Base-by-base conservation (phyloP, 148 eudicot species). In the Fagopyrum esculentum region DNA sequence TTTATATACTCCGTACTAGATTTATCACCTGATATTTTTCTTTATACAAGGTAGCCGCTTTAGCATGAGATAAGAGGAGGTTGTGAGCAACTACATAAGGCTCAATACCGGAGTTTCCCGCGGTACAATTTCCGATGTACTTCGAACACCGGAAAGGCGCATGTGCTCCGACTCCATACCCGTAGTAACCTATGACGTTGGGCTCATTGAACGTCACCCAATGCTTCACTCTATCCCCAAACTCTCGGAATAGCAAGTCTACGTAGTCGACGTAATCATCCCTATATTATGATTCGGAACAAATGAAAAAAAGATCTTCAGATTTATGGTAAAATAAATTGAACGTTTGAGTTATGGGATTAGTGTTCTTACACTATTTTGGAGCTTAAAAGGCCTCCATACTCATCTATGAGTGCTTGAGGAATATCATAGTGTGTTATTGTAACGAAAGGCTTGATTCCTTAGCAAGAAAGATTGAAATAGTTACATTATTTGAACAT, bases 391-490 rank as follows among this genome's bases (percentile, higher is more conserved):
- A 74, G 43, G 3, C 76, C 76, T n/a, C 46, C 9, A 15, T 74
- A 74, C n/a, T 74, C 76, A 45, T 74, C 76, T 44, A 51, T 45
- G 48, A 74, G 76, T 44, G 76, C 52, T 26, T 74, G 59, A 50
- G 76, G 76, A 10, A 30, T 13, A 57, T 74, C 76, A 9, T 55
- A 74, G 51, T 74, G 76, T 17, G 59, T 43, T 59, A 74, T 29
- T 43, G 76, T 74, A 3, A 57, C 76, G 11, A 74, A 55, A 9
- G 76, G 76, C 61, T 26, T 74, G n/a, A 74, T 74, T 74, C 76
- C 76, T 74, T 74, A 55, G 5, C 46, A 63, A 30, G 45, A 63
- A 35, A 35, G 40, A 35, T 35, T 35, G 40, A 35, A 35, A 35
- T 35, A 35, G 40, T 35, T 35, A 35, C 40, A 2, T 35, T 35